A percentile compares a stretch with the other conserved stretches of the same genome.
Conservation (phyloP, 371 early-diverging fungal genomes). For the Syncephalastrum contaminatum region DNA sequence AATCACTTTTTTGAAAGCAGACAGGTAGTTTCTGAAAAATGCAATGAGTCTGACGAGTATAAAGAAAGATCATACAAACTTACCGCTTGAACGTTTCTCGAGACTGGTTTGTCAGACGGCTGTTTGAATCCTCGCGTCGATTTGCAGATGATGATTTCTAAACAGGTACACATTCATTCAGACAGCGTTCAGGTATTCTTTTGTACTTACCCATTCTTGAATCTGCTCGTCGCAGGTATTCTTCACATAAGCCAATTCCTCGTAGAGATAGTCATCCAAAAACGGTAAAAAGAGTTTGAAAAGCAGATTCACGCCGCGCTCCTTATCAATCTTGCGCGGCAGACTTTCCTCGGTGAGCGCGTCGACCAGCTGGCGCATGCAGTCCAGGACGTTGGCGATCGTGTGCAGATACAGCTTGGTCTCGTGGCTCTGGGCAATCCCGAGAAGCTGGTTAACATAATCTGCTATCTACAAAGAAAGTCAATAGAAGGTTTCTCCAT, state of each 20-base stretch:
- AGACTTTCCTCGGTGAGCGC: slow-evolving; percentile 44
- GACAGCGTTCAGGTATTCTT: neutral
- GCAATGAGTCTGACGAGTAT: slow-evolving; percentile 1
- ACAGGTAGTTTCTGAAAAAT: slow-evolving; percentile 45
- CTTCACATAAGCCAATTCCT: slow-evolving; percentile 41
- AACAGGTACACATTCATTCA: neutral
- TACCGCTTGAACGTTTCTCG: slow-evolving; percentile 28
- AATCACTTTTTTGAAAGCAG: slow-evolving; percentile 51
- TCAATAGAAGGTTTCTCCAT: neutral
- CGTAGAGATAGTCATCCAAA: slow-evolving; percentile 68
- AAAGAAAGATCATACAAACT: neutral
- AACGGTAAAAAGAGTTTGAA: slow-evolving; percentile 71
- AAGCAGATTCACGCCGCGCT: slow-evolving; percentile 51
- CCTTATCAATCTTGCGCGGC: slow-evolving; percentile 29
- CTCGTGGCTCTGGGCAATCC: slow-evolving; percentile 33
- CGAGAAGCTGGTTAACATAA: slow-evolving; percentile 38
- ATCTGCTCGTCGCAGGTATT: slow-evolving; percentile 33
- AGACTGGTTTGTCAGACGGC: slow-evolving; percentile 17
- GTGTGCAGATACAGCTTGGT: slow-evolving; percentile 36
- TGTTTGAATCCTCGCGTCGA: slow-evolving; percentile 16
- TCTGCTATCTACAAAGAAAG: slow-evolving; percentile 35
- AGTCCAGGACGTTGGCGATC: slow-evolving; percentile 27
- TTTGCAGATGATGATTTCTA: neutral
- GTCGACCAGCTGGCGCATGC: slow-evolving; percentile 35
- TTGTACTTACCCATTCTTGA: slow-evolving; percentile 43